phyloP scores from a whole-genome alignment of 2,329 filamentous ascomycete genomes.

The Fusarium torulosum region DNA sequence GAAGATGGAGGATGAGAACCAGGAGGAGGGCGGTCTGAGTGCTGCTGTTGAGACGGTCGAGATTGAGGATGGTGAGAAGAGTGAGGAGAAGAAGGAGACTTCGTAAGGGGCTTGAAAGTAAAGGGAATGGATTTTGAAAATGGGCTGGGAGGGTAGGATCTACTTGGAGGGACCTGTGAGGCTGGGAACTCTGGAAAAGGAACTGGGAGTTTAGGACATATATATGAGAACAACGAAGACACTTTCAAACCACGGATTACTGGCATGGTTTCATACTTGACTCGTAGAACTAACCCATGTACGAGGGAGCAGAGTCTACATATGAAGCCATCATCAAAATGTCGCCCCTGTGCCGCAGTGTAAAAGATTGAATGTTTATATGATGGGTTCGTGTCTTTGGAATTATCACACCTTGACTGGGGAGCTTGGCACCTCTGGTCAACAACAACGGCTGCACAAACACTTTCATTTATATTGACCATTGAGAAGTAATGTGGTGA shows the following conservation, averaged over 20 bases:
- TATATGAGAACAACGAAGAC: conserved; percentile 26
- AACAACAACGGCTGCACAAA: too few species aligned
- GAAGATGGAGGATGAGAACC: conserved; percentile 62
- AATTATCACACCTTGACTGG: too few species aligned
- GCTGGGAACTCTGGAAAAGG: neutral
- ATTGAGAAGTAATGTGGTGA: too few species aligned
- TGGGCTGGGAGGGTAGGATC: neutral
- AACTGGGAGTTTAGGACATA: conserved; percentile 21
- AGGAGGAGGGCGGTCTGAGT: conserved; percentile 58
- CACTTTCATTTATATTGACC: too few species aligned
- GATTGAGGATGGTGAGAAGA: conserved; percentile 51
- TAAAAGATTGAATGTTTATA: too few species aligned
- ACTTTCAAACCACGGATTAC: neutral
- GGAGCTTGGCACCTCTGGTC: too few species aligned
- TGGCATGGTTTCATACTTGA: too few species aligned
- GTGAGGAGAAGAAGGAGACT: conserved; percentile 40
- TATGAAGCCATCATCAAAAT: too few species aligned
- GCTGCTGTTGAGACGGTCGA: conserved; percentile 56
- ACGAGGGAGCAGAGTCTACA: too few species aligned
- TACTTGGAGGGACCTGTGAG: neutral
- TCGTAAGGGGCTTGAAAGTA: neutral
- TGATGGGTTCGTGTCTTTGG: too few species aligned
- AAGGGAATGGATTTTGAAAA: neutral
- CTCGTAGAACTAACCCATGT: too few species aligned
- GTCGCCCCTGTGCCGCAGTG: too few species aligned